Evolutionary conservation across 306 rosid genomes (phyloP), one percentile per base, ranked within the genome.

Genomic region (Quercus mongolica): DNA sequence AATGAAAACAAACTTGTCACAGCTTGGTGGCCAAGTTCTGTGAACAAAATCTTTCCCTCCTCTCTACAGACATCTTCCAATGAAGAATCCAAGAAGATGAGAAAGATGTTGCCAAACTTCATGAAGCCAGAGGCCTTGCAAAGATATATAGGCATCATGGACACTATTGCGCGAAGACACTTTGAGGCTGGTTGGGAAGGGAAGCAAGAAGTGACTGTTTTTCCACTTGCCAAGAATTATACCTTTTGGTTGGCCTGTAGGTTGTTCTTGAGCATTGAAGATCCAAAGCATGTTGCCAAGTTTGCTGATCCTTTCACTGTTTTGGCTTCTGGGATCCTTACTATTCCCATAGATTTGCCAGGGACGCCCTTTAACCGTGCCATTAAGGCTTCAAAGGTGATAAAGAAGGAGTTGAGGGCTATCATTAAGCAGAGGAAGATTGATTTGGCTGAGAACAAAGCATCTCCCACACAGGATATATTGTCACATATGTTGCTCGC

Each of bases 11-110:
- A 61, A 35, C 56, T 41, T 2, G 79, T 75, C 14, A 62, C 69
- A 2, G 58, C 44, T n/a, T 75, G 79, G 79, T 75, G 79, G 79
- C 79, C 79, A 11, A 17, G 26, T 12, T 75, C 79, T 23, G 56
- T 64, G 14, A 25, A 75, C 56, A 75, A 75, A 17, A 35, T 75
- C 10, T 75, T 75, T 33, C 79, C 79, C 15, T 75, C 79, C n/a
- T 31, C 79, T 19, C 8, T 41, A 21, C 68, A 75, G 28, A 9
- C 54, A 19, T 58, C 56, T 28, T 19, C 59, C 38, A 75, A 38
- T 4, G 79, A 75, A 12, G 59, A 75, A 46, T 69, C 71, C 2
- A 75, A 38, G 57, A 75, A 51, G 21, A 38, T 23, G 8, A 75
- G 52, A 26, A 75, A 46, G 14, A 12, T 75, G 3, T 70, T 75